phyloP scores from a whole-genome alignment of 768 basidiomycete species.

The Serendipita sp. region DNA sequence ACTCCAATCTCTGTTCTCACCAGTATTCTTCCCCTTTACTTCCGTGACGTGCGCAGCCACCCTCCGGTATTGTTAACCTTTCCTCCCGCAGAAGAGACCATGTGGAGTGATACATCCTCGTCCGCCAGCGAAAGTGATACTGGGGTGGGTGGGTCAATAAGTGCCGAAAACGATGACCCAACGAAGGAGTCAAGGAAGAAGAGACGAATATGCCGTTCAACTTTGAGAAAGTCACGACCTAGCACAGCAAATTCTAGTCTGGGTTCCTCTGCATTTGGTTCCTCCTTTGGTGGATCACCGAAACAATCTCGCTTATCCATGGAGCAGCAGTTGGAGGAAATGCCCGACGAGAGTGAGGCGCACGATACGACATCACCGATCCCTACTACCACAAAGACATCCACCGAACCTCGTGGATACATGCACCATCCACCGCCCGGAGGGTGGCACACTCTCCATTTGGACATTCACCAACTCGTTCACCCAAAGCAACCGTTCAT shows the following conservation, averaged over 20 bases:
- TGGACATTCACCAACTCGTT: not conserved
- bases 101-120: not conserved
- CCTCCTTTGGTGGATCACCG: not conserved
- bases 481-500: not conserved
- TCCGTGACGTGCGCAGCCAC: conserved; percentile 32
- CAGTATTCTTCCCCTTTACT: conserved; percentile 41
- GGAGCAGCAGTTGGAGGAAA: no score
- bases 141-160: not conserved
- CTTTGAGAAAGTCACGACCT: not conserved
- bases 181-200: not conserved
- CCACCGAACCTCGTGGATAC: not conserved
- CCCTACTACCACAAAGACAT: not conserved
- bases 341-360: no score
- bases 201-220: not conserved
- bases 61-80: conserved; percentile 7
- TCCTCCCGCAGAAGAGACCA: conserved; percentile 26
- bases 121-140: not conserved
- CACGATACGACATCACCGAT: not conserved
- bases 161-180: not conserved
- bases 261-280: not conserved
- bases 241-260: not conserved
- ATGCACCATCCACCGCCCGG: not conserved
- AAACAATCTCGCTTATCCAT: not conserved
- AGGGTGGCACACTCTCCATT: conserved; percentile 1
- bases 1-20: conserved; percentile 44